These are phyloP conservation scores for Tolypocladium endophyticum DNA, from an alignment of 2,329 filamentous ascomycete genomes.

Conservation along the genomic window DNA sequence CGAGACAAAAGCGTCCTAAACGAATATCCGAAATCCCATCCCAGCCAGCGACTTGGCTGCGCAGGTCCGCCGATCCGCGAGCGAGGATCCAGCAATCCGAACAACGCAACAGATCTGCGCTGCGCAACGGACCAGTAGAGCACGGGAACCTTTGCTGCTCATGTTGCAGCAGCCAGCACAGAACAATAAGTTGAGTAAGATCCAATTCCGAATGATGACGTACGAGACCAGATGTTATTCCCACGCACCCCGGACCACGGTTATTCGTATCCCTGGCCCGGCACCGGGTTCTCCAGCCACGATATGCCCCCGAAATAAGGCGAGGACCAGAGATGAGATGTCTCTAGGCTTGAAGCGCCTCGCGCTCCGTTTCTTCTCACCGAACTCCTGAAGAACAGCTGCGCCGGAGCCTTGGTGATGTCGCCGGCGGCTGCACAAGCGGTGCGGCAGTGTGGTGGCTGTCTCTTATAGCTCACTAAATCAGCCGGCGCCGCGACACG, in stretches of 20 bases:
- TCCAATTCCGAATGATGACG: not conserved
- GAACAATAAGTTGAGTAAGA: not conserved
- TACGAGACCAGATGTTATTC: not conserved
- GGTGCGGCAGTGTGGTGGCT: too few relatives aligned
- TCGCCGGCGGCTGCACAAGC: not conserved
- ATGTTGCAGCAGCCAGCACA: not conserved
- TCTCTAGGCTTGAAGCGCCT: too few relatives aligned
- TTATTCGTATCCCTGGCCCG: not conserved
- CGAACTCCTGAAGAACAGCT: not conserved
- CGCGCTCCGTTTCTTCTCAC: not conserved
- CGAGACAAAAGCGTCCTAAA: not conserved
- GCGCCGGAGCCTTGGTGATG: not conserved
- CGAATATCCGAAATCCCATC: not conserved
- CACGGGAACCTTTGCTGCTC: not conserved
- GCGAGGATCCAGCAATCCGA: not conserved
- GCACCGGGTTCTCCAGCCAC: not conserved
- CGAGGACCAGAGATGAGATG: not conserved
- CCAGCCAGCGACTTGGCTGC: not conserved
- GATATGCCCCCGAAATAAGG: not conserved
- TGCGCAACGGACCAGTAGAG: not conserved
- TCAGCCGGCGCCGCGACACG: too few relatives aligned
- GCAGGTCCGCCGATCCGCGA: not conserved
- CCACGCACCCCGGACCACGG: not conserved
- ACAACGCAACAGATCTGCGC: not conserved
- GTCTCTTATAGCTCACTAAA: not conserved